Base-by-base conservation (phyloP, 2,329 filamentous ascomycete genomes). In the Orbilia blumenaviensis region DNA sequence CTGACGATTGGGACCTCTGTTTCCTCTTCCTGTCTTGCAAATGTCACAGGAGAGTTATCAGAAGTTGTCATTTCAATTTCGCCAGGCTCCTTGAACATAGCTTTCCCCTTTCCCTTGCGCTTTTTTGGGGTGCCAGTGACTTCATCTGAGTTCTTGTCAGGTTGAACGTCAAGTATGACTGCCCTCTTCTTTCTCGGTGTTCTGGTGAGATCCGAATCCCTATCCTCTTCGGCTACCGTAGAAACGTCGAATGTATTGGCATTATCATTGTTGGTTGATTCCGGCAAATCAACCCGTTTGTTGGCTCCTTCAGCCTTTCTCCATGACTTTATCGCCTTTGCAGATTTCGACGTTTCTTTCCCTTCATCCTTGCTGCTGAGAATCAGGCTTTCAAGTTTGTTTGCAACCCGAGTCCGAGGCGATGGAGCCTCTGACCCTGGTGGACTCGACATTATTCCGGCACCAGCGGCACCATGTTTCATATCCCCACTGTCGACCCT, bases 101-200 rank as follows among this genome's bases (percentile, higher is more conserved):
- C 81, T 79, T 84, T 84, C 78, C 83, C 82, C 82, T 85, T 86
- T 80, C 84, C 83, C 82, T 85, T 86, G 82, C 85, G 85, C 81
- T 85, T 85, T 77, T 84, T 84, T 41, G 72, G 58, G 3, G 72
- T 69, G 18, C 14, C 38, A 4, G 52, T 14, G 27, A 16, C 25
- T 60, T 69, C 58, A 32, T 82, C 81, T 63, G 56, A 23, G 14
- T 81, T 81, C 54, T 72, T 56, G 62, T 64, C 42, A 81, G 81
- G 7, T 63, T 48, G 38, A 12, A 21, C 23, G 27, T 58, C 18
- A 9, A 25, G 42, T 46, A 81, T 81, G 80, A 77, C 78, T 73
- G 80, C 81, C 64, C 81, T 81, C 77, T 82, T 81, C 68, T 80
- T 80, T 52, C 78, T 78, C 36, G 80, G 80, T 38, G 79, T 78